Percentiles rank a stretch among this genome's conserved stretches.
Evolutionary conservation across 305 asterid genomes (phyloP).

Genomic region (Solanum chacoense): DNA sequence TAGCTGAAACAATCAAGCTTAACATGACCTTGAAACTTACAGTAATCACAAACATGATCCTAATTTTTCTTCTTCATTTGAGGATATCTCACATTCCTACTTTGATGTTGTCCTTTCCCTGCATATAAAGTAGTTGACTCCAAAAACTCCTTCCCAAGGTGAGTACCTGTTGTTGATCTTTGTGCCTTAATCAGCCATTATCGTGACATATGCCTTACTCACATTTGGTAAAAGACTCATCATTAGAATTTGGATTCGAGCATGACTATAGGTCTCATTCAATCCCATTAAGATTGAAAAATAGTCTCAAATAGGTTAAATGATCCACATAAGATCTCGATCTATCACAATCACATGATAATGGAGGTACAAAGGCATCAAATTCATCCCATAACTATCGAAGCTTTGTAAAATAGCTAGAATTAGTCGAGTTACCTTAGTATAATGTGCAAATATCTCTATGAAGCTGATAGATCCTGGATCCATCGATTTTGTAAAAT

Average conservation of each 20-base stretch:
- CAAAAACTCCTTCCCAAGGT: not conserved
- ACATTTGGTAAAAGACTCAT: not conserved
- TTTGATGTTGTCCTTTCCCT: not conserved
- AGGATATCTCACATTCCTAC: not conserved
- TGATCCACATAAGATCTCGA: no score
- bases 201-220: not conserved
- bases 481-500: no score
- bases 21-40: not conserved
- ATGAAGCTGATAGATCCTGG: no score
- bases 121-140: not conserved
- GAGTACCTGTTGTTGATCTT: not conserved
- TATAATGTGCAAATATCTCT: no score
- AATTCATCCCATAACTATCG: no score
- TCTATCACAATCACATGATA: no score
- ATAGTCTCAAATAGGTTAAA: no score
- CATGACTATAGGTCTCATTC: no score
- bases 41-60: not conserved
- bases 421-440: no score
- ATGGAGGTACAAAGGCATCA: no score
- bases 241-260: accelerated
- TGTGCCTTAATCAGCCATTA: not conserved
- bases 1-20: not conserved
- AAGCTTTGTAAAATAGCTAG: no score
- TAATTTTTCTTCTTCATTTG: not conserved
- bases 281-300: not conserved